Evolutionary conservation across 306 rosid species (phyloP), one percentile per base, ranked within the genome.

Genomic region (Prinsepia uniflora): DNA sequence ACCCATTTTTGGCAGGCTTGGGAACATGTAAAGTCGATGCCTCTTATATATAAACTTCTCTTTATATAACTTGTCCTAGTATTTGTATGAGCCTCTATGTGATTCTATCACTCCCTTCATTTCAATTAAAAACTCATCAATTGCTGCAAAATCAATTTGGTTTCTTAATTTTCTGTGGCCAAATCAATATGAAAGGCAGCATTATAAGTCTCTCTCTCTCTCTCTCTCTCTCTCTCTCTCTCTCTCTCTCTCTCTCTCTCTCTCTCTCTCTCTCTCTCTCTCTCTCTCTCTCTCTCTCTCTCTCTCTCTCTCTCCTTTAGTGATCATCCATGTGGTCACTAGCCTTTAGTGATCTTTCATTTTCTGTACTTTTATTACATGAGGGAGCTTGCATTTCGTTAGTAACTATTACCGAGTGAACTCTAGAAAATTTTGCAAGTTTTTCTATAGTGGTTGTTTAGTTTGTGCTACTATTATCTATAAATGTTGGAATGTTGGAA

Each of bases 321-420:
- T 24, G 30, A 24, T 24, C 30, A 24, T 24, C 30, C 30, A 24
- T 24, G 30, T 24, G 30, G 56, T 50, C 22, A 15, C 56, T 20
- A 7, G 8, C 56, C 30, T 50, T 50, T 7, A 50, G 56, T 19
- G n/a, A 50, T 50, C 8, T 50, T 20, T 50, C 19, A 6, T 15
- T n/a, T 50, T 50, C 56, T 50, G 19, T 17, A 50, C 15, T 50
- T 50, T 24, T 24, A 24, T 24, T 24, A 24, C 30, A 24, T 24
- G 30, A 24, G 30, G 30, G 30, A 24, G 22, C 62, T 40, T 46
- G 48, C 13, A 46, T 75, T 78, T 66, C 39, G 50, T 65, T 40
- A 9, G 6, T 12, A 22, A 17, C 13, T 14, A 4, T 17, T 45
- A 15, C 0, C 2, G 1, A 14, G 36, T 55, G 6, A 63, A 63